phyloP scores from a whole-genome alignment of 2,329 filamentous ascomycete genomes.

The Xylaria sp. region DNA sequence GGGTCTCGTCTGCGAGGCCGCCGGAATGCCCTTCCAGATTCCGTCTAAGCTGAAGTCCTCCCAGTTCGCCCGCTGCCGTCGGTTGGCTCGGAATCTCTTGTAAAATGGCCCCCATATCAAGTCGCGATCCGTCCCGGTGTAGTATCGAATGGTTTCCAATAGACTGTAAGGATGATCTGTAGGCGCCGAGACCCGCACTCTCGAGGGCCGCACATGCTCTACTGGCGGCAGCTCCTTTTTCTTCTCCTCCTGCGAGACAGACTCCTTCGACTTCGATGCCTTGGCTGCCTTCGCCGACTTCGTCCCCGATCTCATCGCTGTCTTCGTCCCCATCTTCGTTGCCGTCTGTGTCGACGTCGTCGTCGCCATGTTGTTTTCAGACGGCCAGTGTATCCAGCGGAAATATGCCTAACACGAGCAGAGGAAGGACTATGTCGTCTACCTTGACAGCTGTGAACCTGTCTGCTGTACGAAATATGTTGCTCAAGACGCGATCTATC shows the following conservation, averaged over 20 bases:
- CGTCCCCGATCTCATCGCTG: no score
- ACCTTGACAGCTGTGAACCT: no score
- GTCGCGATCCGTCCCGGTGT: constrained; percentile 9
- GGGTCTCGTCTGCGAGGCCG: constrained; percentile 10
- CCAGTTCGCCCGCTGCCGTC: constrained; percentile 3
- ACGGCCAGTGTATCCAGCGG: not conserved
- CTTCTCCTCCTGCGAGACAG: not conserved
- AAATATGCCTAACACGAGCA: not conserved
- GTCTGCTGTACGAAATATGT: not conserved
- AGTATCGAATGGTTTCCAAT: not conserved
- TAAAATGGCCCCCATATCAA: constrained; percentile 21
- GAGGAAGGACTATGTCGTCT: no score
- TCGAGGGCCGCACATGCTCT: not conserved
- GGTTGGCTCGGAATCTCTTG: constrained; percentile 9
- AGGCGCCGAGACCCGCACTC: not conserved
- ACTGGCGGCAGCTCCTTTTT: constrained; percentile 9
- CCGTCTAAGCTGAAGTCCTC: constrained; percentile 4
- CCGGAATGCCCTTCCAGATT: constrained; percentile 15
- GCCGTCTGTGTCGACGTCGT: not conserved
- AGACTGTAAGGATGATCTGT: not conserved
- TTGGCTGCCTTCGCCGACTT: no score
- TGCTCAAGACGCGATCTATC: no score
- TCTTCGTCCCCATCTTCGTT: no score
- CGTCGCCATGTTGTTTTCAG: not conserved
- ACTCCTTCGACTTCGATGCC: not conserved